These are phyloP conservation scores for Typha latifolia DNA, from an alignment of 176 grass and related monocot genomes.

Conservation along the genomic window DNA sequence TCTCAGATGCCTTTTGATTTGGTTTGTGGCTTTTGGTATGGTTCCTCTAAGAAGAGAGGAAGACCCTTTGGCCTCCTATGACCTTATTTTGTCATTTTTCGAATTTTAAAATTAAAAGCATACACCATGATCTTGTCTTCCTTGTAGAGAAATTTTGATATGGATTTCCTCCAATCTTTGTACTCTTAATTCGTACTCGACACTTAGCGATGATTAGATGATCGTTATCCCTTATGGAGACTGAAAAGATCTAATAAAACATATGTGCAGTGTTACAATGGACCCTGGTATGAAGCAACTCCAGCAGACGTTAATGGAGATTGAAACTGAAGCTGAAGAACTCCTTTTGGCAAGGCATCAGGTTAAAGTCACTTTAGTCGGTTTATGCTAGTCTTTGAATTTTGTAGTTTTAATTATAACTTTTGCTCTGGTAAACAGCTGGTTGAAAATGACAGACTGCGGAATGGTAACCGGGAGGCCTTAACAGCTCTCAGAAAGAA, in stretches of 20 bases:
- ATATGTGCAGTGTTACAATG: constrained; percentile 34
- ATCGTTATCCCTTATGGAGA: background rate
- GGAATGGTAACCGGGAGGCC: constrained; percentile 66
- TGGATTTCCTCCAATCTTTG: too few species aligned
- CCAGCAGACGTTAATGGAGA: constrained; percentile 51
- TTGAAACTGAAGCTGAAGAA: constrained; percentile 71
- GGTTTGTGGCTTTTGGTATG: too few species aligned
- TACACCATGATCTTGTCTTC: too few species aligned
- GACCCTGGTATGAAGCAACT: constrained; percentile 60
- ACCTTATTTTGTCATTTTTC: too few species aligned
- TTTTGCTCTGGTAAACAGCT: constrained; percentile 29
- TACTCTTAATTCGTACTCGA: too few species aligned
- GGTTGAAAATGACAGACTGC: constrained; percentile 61
- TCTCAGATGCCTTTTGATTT: too few species aligned
- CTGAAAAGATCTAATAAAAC: background rate
- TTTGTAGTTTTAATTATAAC: constrained; percentile 2
- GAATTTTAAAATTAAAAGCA: too few species aligned
- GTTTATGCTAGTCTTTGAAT: background rate
- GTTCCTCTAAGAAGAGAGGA: too few species aligned
- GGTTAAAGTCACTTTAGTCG: constrained; percentile 25
- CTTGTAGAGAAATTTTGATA: too few species aligned
- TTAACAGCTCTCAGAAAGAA: constrained; percentile 61
- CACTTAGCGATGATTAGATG: too few species aligned
- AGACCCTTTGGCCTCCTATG: too few species aligned
- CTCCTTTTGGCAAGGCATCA: constrained; percentile 83